These are phyloP conservation scores for Geotrichum histeridarum DNA, from an alignment of 1,139 yeast species.

Conservation along the genomic window DNA sequence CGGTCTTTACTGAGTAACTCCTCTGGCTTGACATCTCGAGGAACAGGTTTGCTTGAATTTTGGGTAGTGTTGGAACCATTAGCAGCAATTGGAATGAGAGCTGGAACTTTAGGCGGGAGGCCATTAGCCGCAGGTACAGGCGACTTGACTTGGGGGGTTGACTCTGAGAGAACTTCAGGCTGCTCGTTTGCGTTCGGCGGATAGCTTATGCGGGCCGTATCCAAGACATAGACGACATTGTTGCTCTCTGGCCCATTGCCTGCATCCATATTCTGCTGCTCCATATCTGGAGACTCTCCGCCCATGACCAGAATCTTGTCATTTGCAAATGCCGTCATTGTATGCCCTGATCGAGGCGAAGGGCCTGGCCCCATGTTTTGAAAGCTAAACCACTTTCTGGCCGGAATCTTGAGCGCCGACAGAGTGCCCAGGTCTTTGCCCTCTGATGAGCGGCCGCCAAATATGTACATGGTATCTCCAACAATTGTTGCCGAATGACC, in stretches of 20 bases:
- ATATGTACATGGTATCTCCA: conserved; percentile 73
- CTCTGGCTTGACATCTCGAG: not conserved
- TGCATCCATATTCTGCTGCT: conserved; percentile 25
- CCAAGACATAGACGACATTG: conserved; percentile 38
- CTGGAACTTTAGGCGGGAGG: not conserved
- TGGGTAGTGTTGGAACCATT: not conserved
- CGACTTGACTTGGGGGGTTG: not conserved
- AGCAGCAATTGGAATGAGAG: not conserved
- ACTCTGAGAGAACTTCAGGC: not conserved
- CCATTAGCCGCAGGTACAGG: not conserved
- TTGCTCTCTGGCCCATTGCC: conserved; percentile 27
- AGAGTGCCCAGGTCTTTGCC: conserved; percentile 68
- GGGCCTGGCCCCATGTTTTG: conserved; percentile 59
- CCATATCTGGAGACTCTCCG: conserved; percentile 53
- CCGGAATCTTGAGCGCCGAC: conserved; percentile 69
- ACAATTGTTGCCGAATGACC: conserved; percentile 85
- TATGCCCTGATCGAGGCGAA: conserved; percentile 90
- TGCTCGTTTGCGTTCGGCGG: conserved; percentile 27
- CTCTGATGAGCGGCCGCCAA: conserved; percentile 82
- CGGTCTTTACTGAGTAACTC: not conserved
- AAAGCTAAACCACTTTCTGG: conserved; percentile 68
- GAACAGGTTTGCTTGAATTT: not conserved
- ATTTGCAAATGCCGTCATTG: conserved; percentile 66
- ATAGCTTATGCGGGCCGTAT: conserved; percentile 40
- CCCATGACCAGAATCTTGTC: conserved; percentile 83